phyloP scores from a whole-genome alignment of 2,329 filamentous ascomycete species.

The Aspergillus tubingensis region DNA sequence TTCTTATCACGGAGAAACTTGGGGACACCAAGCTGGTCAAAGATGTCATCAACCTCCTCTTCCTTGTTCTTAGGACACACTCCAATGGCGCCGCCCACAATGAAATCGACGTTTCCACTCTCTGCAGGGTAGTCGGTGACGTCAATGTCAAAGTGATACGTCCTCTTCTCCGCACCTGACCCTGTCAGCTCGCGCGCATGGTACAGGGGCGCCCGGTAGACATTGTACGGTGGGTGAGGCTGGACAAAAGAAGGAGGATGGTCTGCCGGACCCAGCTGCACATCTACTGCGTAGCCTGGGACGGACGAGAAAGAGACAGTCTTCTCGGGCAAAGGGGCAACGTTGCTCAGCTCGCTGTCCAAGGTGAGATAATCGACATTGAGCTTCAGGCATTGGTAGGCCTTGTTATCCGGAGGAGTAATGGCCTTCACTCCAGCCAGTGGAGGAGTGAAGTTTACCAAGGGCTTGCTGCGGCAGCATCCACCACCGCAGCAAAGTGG shows the following conservation, averaged over 20 bases:
- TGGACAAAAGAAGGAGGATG: constrained; percentile 89
- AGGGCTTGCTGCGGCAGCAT: constrained; percentile 61
- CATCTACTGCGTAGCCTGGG: constrained; percentile 35
- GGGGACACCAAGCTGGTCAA: constrained; percentile 79
- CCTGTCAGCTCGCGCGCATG: constrained; percentile 83
- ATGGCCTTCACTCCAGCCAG: constrained; percentile 51
- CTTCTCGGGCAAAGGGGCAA: constrained; percentile 72
- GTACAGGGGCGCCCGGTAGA: constrained; percentile 86
- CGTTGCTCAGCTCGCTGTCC: constrained; percentile 68
- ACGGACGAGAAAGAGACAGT: constrained; percentile 65
- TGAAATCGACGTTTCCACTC: constrained; percentile 80
- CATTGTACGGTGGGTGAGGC: constrained; percentile 89
- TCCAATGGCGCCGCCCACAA: constrained; percentile 93
- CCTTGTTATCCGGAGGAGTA: constrained; percentile 73
- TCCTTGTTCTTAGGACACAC: constrained; percentile 85
- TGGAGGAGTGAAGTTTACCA: constrained; percentile 48
- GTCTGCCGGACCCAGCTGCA: constrained; percentile 42
- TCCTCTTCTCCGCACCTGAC: constrained; percentile 89
- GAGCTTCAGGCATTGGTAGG: constrained; percentile 76
- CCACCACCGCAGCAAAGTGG: constrained; percentile 67
- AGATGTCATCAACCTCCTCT: constrained; percentile 75
- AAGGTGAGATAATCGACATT: constrained; percentile 73
- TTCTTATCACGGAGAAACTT: constrained; percentile 82
- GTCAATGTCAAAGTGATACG: constrained; percentile 96
- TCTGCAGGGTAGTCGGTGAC: constrained; percentile 91